Conservation (phyloP, 306 rosid species). For the Casuarina cunninghamiana region DNA sequence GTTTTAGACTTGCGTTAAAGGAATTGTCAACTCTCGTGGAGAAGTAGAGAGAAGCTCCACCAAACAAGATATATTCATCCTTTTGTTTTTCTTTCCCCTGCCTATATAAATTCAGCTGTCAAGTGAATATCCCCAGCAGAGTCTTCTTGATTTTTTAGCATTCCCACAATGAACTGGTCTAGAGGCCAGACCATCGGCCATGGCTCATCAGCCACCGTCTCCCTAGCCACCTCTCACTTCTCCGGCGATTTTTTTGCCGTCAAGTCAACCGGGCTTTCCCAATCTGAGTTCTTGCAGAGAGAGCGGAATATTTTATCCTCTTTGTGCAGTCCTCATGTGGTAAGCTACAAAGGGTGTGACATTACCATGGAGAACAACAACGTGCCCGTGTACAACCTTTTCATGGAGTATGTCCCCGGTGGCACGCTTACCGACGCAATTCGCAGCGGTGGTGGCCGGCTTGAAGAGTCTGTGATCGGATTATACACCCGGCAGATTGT, state of each 20-base stretch:
- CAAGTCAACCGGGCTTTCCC: conserved; percentile 61
- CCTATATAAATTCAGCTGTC: conserved; percentile 16
- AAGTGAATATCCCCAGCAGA: conserved; percentile 10
- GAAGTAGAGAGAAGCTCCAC: conserved; percentile 45
- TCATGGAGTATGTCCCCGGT: conserved; percentile 67
- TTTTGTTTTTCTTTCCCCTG: not conserved
- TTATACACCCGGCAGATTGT: conserved; percentile 46
- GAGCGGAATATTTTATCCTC: conserved; percentile 67
- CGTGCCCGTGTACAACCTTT: conserved; percentile 55
- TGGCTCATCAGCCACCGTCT: conserved; percentile 83
- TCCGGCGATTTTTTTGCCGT: conserved; percentile 52
- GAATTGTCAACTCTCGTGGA: conserved; percentile 47
- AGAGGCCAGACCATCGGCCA: conserved; percentile 71
- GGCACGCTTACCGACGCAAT: conserved; percentile 50
- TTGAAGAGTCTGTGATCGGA: conserved; percentile 34
- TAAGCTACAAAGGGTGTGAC: conserved; percentile 62
- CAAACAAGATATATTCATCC: conserved; percentile 47
- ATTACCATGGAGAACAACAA: conserved; percentile 51
- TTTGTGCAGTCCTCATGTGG: conserved; percentile 53
- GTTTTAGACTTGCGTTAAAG: conserved; percentile 38
- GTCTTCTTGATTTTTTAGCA: not conserved
- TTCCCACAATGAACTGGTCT: conserved; percentile 64
- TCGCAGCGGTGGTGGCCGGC: conserved; percentile 38
- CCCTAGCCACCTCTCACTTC: conserved; percentile 40
- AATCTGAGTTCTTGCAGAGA: conserved; percentile 48